Evolutionary conservation across 75 land plant species (phyloP), one percentile per base, ranked within the genome.

Genomic region (Selaginella tamariscina): DNA sequence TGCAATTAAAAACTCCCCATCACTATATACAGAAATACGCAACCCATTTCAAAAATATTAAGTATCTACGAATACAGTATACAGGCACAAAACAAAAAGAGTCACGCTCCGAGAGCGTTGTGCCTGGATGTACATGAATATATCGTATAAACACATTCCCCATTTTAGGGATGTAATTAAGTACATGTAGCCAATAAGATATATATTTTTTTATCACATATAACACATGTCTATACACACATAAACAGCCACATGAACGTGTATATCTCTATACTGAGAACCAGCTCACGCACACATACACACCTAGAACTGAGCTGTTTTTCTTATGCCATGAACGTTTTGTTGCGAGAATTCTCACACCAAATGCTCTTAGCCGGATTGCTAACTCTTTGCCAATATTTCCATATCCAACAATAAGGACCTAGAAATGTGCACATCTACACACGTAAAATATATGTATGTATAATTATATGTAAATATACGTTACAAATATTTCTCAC

Each of bases 311-410:
- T 2, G 26, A 59, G 8, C 62, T 59, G 23, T 26, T 26, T n/a
- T 73, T 39, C 49, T 70, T 59, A 2, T 29, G 5, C 96, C 96
- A 91, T 5, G 79, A 75, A 31, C 88, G 63, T 77, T 82, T 87
- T 22, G 82, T 82, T 31, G 91, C 96, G 67, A 87, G 79, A 70
- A 91, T 76, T 76, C 68, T 74, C 15, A 91, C 96, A 64, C 97
- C 97, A 75, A 92, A 92, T 32, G 85, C 80, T 69, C 70, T 69
- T 74, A 92, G 73, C 44, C 97, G 83, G 67, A 79, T 74, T 68
- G 93, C 97, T 65, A 92, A 86, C 2, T 88, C 84, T 55, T 75
- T 70, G 32, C 97, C 97, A 71, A 88, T 92, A 77, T 81, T 81
- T 32, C 94, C 94, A 80, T 72, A 88, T 32, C 94, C 97, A 71